Evolutionary conservation across 1,284 basidiomycete species (phyloP).

Genomic region (Pterulicium gracile): DNA sequence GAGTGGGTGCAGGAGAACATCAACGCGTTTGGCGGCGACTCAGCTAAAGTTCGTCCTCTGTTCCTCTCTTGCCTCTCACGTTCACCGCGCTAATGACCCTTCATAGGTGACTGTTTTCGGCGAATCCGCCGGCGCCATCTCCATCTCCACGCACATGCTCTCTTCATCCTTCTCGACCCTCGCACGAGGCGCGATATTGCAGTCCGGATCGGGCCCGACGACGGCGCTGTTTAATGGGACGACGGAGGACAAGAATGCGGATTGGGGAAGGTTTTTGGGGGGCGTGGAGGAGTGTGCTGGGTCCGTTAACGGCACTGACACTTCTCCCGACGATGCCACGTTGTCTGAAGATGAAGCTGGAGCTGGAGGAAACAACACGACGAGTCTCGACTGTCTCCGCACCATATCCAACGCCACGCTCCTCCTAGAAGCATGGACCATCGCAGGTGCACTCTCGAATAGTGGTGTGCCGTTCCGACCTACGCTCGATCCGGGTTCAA

Average conservation of each 20-base stretch:
- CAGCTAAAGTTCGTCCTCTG: conserved; percentile 22
- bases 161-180: background rate
- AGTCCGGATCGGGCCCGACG: background rate
- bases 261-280: background rate
- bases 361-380: too few relatives aligned
- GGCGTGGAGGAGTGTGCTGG: background rate
- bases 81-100: background rate
- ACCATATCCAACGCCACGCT: background rate
- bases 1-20: conserved; percentile 41
- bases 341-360: too few relatives aligned
- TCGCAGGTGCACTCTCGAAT: background rate
- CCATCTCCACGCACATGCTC: conserved; percentile 39
- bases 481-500: background rate
- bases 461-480: background rate
- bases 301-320: background rate
- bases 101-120: conserved; percentile 24
- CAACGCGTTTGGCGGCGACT: conserved; percentile 35
- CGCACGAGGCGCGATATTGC: background rate
- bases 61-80: background rate
- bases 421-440: background rate
- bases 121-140: conserved; percentile 46
- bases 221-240: background rate
- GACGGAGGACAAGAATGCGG: background rate
- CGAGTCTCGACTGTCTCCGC: background rate
- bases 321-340: too few relatives aligned